phyloP scores from a whole-genome alignment of 2,329 filamentous ascomycete genomes.

The Penicillium janthinellum region DNA sequence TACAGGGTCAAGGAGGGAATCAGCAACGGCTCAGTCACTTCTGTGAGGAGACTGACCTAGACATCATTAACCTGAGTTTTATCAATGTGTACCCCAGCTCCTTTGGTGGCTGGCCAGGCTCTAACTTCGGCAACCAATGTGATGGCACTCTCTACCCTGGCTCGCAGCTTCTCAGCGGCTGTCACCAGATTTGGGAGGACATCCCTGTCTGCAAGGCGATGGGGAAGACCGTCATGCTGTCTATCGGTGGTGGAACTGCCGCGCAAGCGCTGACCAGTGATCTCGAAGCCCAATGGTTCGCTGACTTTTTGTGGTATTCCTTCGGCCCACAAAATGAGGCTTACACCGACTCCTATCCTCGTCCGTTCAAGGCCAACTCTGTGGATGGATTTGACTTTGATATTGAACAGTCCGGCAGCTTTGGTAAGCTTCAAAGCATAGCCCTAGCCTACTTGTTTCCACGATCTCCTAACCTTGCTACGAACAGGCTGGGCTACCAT shows the following conservation, averaged over 20 bases:
- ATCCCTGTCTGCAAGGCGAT: conserved; percentile 43
- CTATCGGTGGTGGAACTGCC: conserved; percentile 49
- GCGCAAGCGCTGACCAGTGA: conserved; percentile 48
- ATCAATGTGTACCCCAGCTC: conserved; percentile 56
- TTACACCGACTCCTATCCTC: conserved; percentile 40
- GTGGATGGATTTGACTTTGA: conserved; percentile 59
- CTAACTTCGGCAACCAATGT: conserved; percentile 61
- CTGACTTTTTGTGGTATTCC: conserved; percentile 53
- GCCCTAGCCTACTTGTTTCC: background rate
- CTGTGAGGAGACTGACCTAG: conserved; percentile 54
- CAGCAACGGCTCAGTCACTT: conserved; percentile 54
- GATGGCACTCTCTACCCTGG: conserved; percentile 41
- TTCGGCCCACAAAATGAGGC: conserved; percentile 47
- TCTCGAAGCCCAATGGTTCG: conserved; percentile 48
- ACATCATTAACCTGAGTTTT: conserved; percentile 60
- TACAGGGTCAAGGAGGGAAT: conserved; percentile 54
- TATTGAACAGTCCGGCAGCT: conserved; percentile 37
- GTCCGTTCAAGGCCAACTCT: conserved; percentile 50
- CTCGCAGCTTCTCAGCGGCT: conserved; percentile 48
- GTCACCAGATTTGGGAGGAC: conserved; percentile 48
- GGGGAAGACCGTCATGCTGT: conserved; percentile 51
- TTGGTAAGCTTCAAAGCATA: conserved; percentile 27
- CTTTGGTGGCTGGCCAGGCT: conserved; percentile 51
- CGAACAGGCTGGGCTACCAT: conserved; percentile 49
- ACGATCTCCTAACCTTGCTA: background rate